A percentile compares a stretch with the other conserved stretches of the same genome.
phyloP scores from a whole-genome alignment of 139 green algal species.

The Micractinium sp. region DNA sequence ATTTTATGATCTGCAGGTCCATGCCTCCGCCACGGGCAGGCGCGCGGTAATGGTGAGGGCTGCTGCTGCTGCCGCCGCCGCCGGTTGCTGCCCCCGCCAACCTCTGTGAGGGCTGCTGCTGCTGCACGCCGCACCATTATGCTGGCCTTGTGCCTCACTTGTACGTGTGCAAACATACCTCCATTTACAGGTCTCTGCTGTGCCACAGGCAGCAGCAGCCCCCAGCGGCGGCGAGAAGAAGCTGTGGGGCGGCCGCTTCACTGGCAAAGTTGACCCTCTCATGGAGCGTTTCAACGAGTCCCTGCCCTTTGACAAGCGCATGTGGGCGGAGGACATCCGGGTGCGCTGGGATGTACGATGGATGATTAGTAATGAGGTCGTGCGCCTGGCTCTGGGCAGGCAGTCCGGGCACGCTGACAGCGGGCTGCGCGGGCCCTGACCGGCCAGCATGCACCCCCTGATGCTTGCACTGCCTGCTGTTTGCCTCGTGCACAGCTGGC shows the following conservation, averaged over 20 bases:
- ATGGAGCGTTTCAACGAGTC: constrained; percentile 99
- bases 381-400: background rate
- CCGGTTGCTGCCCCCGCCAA: too few relatives aligned
- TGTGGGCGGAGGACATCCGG: constrained; percentile 93
- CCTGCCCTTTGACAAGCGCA: constrained; percentile 91
- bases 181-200: background rate
- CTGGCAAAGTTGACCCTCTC: constrained; percentile 87
- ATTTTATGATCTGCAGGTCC: too few relatives aligned
- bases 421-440: too few relatives aligned
- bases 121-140: background rate
- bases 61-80: too few relatives aligned
- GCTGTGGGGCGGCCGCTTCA: constrained; percentile 84
- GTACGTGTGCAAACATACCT: background rate
- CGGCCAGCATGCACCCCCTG: too few relatives aligned
- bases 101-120: background rate
- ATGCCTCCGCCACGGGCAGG: too few relatives aligned
- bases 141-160: background rate
- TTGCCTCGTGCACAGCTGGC: too few relatives aligned
- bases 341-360: constrained; percentile 39
- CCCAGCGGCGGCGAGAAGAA: constrained; percentile 16
- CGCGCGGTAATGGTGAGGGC: too few relatives aligned
- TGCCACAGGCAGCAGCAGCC: background rate
- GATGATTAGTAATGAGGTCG: too few relatives aligned
- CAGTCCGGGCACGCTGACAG: background rate
- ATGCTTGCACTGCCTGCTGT: too few relatives aligned